These are phyloP conservation scores for Hibiscus syriacus DNA, from an alignment of 345 rosid species.

Conservation along the genomic window DNA sequence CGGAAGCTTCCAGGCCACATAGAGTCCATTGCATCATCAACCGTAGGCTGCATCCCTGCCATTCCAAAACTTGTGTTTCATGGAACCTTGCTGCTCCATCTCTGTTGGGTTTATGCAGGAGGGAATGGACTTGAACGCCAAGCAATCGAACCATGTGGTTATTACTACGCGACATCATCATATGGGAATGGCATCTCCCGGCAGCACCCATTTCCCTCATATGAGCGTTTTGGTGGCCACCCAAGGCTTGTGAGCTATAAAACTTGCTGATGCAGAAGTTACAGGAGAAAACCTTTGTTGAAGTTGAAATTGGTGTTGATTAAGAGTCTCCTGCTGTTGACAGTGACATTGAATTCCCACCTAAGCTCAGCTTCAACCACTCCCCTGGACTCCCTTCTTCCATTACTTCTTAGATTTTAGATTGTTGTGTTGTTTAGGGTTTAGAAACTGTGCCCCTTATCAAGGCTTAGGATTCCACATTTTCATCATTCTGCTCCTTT, in stretches of 20 bases:
- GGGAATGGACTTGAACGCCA: constrained; percentile 48
- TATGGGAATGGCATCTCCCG: constrained; percentile 50
- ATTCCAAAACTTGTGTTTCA: constrained; percentile 29
- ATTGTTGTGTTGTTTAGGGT: no score
- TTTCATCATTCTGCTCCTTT: constrained; percentile 22
- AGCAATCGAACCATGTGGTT: constrained; percentile 37
- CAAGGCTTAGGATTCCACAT: constrained; percentile 60
- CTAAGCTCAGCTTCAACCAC: constrained; percentile 65
- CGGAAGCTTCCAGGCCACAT: constrained; percentile 79
- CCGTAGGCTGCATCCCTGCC: constrained; percentile 30
- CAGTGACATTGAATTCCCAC: constrained; percentile 33
- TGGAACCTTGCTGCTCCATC: constrained; percentile 40
- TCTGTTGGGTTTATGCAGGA: constrained; percentile 41
- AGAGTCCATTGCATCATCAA: constrained; percentile 35
- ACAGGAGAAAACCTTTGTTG: constrained; percentile 53
- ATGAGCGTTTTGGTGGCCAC: constrained; percentile 84
- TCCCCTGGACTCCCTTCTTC: constrained; percentile 28
- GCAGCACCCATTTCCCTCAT: constrained; percentile 68
- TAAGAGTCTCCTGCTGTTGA: constrained; percentile 34
- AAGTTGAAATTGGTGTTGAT: constrained; percentile 16
- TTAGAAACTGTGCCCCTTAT: constrained; percentile 25
- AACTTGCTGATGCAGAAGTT: constrained; percentile 73
- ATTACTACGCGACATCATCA: constrained; percentile 33
- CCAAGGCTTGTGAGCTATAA: constrained; percentile 67
- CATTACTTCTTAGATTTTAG: no score